Percentiles rank a stretch among this genome's conserved stretches.
These are phyloP conservation scores for Phytopythium aichiense DNA, from an alignment of 352 stramenopile genomes.

Conservation along the genomic window DNA sequence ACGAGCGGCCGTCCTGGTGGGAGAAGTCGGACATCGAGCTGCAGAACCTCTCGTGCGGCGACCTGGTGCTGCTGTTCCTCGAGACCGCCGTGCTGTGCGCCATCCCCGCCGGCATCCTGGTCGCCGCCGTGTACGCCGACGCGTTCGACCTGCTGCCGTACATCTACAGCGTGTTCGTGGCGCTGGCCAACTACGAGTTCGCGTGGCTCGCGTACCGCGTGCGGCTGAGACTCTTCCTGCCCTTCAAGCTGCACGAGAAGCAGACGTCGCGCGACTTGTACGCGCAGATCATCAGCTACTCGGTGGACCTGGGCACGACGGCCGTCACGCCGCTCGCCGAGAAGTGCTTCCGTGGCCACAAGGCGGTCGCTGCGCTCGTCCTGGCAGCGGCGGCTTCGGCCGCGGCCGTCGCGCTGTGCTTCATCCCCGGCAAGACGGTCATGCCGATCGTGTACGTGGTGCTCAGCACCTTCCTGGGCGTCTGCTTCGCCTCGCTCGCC, in stretches of 20 bases:
- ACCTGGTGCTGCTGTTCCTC: slow-evolving; percentile 23
- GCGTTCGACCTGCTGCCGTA: slow-evolving; percentile 42
- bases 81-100: slow-evolving; percentile 33
- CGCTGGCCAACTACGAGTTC: slow-evolving; percentile 49
- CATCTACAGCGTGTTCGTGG: slow-evolving; percentile 37
- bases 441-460: slow-evolving; percentile 42
- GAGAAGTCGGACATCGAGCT: slow-evolving; percentile 14
- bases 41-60: slow-evolving; percentile 18
- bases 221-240: slow-evolving; percentile 45
- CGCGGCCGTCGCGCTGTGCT: slow-evolving; percentile 14
- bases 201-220: slow-evolving; percentile 60
- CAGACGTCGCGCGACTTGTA: slow-evolving; percentile 67
- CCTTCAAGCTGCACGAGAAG: slow-evolving; percentile 66
- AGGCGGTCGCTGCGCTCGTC: slow-evolving; percentile 16
- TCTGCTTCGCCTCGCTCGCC: slow-evolving; percentile 29
- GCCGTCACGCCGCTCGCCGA: slow-evolving; percentile 48
- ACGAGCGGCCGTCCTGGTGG: slow-evolving; percentile 30
- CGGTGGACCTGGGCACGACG: slow-evolving; percentile 48
- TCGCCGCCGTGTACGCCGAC: slow-evolving; percentile 29
- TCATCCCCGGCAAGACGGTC: slow-evolving; percentile 15
- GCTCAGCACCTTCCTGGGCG: slow-evolving; percentile 31
- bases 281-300: slow-evolving; percentile 65
- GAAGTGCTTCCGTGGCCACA: slow-evolving; percentile 28
- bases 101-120: slow-evolving; percentile 23
- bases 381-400: slow-evolving; percentile 14